Evolutionary conservation across 768 basidiomycete species (phyloP).

Genomic region (Gloeopeniophorella convolvens): DNA sequence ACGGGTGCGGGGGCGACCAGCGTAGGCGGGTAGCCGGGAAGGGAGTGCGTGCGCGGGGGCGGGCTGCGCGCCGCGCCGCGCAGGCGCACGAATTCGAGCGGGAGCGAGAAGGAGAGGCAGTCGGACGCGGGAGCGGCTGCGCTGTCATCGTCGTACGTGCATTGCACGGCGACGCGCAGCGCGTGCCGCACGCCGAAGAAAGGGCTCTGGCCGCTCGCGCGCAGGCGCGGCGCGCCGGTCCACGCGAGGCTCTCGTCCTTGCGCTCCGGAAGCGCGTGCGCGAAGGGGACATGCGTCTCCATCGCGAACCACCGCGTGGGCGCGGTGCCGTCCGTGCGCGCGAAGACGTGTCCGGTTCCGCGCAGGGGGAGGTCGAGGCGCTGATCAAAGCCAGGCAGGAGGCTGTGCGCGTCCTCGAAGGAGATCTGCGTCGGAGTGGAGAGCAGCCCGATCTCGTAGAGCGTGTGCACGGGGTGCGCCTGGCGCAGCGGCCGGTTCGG

Average conservation of each 20-base stretch:
- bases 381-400: conserved; percentile 44
- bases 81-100: conserved; percentile 43
- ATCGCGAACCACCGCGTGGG: conserved; percentile 50
- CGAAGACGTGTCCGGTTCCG: conserved; percentile 45
- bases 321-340: conserved; percentile 29
- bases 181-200: conserved; percentile 22
- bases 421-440: conserved; percentile 21
- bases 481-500: conserved; percentile 51
- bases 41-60: conserved; percentile 19
- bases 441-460: conserved; percentile 46
- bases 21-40: conserved; percentile 14
- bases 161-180: conserved; percentile 13
- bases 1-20: conserved; percentile 1
- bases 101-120: conserved; percentile 36
- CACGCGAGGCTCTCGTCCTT: conserved; percentile 3
- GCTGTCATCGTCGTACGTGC: conserved; percentile 7
- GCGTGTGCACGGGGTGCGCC: conserved; percentile 41
- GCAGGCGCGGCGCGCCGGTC: conserved; percentile 13
- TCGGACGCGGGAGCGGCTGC: conserved; percentile 17
- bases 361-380: conserved; percentile 43
- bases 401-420: conserved; percentile 38
- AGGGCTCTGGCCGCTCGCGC: conserved; percentile 7
- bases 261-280: conserved; percentile 22
- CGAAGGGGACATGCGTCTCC: conserved; percentile 48
- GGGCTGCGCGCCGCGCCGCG: conserved; percentile 29